Base-by-base conservation (phyloP, 2,329 filamentous ascomycete species). In the Nigrospora sphaerica region DNA sequence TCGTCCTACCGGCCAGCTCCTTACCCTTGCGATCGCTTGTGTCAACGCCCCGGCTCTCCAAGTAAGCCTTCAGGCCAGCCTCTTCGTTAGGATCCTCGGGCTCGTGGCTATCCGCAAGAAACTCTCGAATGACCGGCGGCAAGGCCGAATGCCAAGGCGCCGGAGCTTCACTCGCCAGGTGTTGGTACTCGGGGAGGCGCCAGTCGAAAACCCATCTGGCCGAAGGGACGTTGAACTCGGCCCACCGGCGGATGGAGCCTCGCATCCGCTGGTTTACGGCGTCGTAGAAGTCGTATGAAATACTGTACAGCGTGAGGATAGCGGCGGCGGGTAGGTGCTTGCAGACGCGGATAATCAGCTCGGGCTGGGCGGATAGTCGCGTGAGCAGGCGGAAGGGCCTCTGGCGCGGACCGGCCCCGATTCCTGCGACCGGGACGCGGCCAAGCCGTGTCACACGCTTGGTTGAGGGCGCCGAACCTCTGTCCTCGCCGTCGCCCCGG, bases 231-330 rank as follows among this genome's bases (percentile, higher is more conserved):
- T 37, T 45, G 16, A 32, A 37, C 7, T 33, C 6, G 9, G 35
- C 37, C 51, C 49, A 53, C 12, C 7, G 7, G 4, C 3, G 6
- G 39, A 47, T 40, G 31, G 34, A 48, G 18, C 32, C 39, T n/a
- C 41, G 32, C 54, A 75, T 69, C 44, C 75, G 67, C 48, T 66
- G 69, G 55, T 81, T 75, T 51, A 78, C 62, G 35, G 77, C 64
- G 46, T 65, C 63, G 50, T 82, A 72, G 53, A 79, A 75, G 36
- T 72, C 67, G 46, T 70, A 75, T 52, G 74, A 80, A 47, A 76
- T 74, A 47, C 70, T 62, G 60, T 80, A 82, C 46, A 83, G 64
- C 44, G 67, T 68, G 31, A 83, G 61, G 7, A 83, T 60, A 16
- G 72, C 70, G 10, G 66, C 57, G 4, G 73, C 53, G 13, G 60